These are phyloP conservation scores for Dioscorea cayenensis DNA, from an alignment of 116 monocot species.

Conservation along the genomic window DNA sequence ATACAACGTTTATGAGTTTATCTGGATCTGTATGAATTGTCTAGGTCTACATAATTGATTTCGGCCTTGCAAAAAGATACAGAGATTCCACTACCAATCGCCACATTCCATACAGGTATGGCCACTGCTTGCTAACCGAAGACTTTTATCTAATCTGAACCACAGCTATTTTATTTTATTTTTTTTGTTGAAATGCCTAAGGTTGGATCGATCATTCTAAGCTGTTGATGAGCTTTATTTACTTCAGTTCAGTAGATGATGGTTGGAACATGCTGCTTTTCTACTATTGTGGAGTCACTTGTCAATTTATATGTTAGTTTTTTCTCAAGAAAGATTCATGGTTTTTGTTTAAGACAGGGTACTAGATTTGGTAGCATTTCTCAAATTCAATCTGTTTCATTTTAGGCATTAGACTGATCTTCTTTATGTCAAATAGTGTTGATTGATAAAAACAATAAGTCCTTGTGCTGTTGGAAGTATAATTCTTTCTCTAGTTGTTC, in stretches of 20 bases:
- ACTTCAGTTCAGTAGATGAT: neutral
- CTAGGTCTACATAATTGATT: slow-evolving; percentile 97
- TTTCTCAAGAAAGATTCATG: too few relatives aligned
- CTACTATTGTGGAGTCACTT: neutral
- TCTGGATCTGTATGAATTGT: slow-evolving; percentile 2
- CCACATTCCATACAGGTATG: slow-evolving; percentile 91
- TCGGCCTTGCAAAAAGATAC: slow-evolving; percentile 98
- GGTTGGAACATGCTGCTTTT: neutral
- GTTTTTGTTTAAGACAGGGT: too few relatives aligned
- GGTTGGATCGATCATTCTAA: neutral
- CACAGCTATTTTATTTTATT: neutral
- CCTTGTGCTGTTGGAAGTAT: neutral
- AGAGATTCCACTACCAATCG: slow-evolving; percentile 67
- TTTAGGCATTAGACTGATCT: neutral
- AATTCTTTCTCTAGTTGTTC: neutral
- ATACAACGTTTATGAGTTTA: neutral
- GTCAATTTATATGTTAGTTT: too few relatives aligned
- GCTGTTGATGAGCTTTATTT: neutral
- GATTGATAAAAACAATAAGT: neutral
- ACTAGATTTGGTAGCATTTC: too few relatives aligned
- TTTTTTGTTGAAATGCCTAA: neutral
- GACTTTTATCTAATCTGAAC: neutral
- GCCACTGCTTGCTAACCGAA: neutral
- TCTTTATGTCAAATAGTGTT: neutral
- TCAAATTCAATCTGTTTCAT: neutral